Percentiles rank a stretch among this genome's conserved stretches.
These are phyloP conservation scores for Panus rudis DNA, from an alignment of 768 basidiomycete species.

Conservation along the genomic window DNA sequence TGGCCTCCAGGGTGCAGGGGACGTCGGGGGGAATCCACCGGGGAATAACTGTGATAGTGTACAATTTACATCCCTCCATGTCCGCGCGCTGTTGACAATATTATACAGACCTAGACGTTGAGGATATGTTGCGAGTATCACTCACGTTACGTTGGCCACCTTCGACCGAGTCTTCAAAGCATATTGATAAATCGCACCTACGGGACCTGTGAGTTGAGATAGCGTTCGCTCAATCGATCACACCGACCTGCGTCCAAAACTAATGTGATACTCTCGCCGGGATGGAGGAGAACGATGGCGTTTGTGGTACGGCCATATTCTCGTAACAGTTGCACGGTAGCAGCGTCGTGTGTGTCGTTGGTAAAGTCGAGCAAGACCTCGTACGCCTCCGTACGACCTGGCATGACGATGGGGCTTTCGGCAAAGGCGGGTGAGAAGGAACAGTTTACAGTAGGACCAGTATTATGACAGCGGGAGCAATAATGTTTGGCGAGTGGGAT, in stretches of 20 bases:
- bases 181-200: slow-evolving; percentile 60
- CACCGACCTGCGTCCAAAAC: slow-evolving; percentile 49
- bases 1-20: slow-evolving; percentile 25
- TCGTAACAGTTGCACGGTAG: slow-evolving; percentile 56
- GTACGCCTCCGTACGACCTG: slow-evolving; percentile 49
- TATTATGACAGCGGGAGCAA: slow-evolving; percentile 27
- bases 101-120: slow-evolving; percentile 3
- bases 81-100: slow-evolving; percentile 40
- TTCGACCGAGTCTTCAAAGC: slow-evolving; percentile 58
- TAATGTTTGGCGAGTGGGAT: slow-evolving; percentile 22
- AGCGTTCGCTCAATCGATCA: not conserved
- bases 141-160: slow-evolving; percentile 66
- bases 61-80: slow-evolving; percentile 61
- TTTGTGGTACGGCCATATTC: slow-evolving; percentile 55
- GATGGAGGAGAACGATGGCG: slow-evolving; percentile 50
- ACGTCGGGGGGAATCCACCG: slow-evolving; percentile 23
- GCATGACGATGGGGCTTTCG: slow-evolving; percentile 42
- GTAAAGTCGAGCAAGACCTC: slow-evolving; percentile 63
- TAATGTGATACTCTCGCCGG: slow-evolving; percentile 57
- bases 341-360: slow-evolving; percentile 60
- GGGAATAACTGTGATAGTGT: slow-evolving; percentile 55
- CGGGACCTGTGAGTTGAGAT: not conserved
- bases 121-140: slow-evolving; percentile 10
- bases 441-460: slow-evolving; percentile 6
- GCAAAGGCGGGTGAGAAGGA: too few relatives aligned